Evolutionary conservation across 2,329 filamentous ascomycete genomes (phyloP), one percentile per base, ranked within the genome.

Genomic region (Fusarium sp.): DNA sequence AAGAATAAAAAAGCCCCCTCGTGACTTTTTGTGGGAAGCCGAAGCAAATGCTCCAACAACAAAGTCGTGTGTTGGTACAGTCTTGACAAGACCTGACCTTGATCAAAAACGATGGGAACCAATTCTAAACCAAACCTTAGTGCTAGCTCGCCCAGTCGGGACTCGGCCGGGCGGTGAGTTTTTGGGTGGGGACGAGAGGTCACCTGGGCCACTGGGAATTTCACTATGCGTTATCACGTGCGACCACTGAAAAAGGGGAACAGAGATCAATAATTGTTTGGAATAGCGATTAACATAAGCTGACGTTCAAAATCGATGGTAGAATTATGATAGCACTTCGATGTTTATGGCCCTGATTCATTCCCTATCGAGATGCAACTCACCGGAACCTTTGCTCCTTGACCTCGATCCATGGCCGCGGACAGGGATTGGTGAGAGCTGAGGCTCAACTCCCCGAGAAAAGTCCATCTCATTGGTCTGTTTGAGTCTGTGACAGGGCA

Each of bases 151-250:
- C 64, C 71, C 64, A 72, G 64, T 72, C 49, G 71, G 74, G 72
- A 73, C 70, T 75, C 72, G 74, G 70, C 72, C 70, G 73, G 70
- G 75, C 74, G 68, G 75, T 74, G 71, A 72, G 69, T 70, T 74
- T 70, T 68, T 46, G 44, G 58, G 72, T 76, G 75, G 75, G 66
- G 75, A 68, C 62, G 63, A 69, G 62, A 71, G 75, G 75, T 76
- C 75, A 76, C 72, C 75, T 76, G 75, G 55, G 66, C 73, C 56
- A 49, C 58, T 61, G 66, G 67, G 75, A 71, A 77, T 76, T 76
- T 77, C 62, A 72, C 64, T 41, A 63, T 57, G 44, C 35, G 46
- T 62, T 59, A 56, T 77, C 75, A 76, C 75, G 75, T 76, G 75
- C 54, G 17, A 39, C 33, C 14, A 11, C 17, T 22, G 39, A 38